Evolutionary conservation across 139 green algal species (phyloP), one percentile per base, ranked within the genome.

Genomic region (Tetradesmus lagerheimii): DNA sequence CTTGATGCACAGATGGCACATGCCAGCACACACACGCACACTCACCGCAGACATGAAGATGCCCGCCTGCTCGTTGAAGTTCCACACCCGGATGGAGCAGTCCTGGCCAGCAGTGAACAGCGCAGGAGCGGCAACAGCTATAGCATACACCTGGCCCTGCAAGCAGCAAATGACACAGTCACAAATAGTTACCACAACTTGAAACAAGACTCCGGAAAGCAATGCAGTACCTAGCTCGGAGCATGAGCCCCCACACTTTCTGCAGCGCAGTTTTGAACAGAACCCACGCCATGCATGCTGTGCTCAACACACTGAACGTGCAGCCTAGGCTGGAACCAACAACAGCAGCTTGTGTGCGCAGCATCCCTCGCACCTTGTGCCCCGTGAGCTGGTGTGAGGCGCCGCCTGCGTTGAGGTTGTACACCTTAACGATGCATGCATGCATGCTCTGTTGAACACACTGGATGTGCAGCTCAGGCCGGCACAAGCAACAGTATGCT

Each of bases 71-170:
- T 78, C 88, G 50, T 84, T 88, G 66, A 80, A 71, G 38, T 75
- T n/a, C 88, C 88, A 91, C 15, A 91, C 88, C 16, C 88, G 80
- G n/a, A 91, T 88, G 11, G 80, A 78, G 31, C 38, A 64, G 64
- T 91, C 88, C 80, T 88, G 88, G 27, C 88, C 88, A 8, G 57
- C 88, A 11, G 57, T 89, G 88, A 91, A 91, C 2, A 91, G 80
- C 25, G 80, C 57, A 23, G 53, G 53, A 25, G 57, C 81, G 11
- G 80, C 41, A 5, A 66, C 64, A 29, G 88, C 88, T 39, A 91
- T 31, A 4, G 66, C 80, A 53, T 84, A 83, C 41, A 91, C 88
- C 39, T 91, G 88, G 31, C 88, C 88, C 80, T 88, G 88, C 41
- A 83, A 1, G n/a, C 82, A 87, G 35, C 41, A 47, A 62, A 12